A percentile compares a stretch with the other conserved stretches of the same genome.
These are phyloP conservation scores for Calonectria crousiana DNA, from an alignment of 2,329 filamentous ascomycete genomes.

Conservation along the genomic window DNA sequence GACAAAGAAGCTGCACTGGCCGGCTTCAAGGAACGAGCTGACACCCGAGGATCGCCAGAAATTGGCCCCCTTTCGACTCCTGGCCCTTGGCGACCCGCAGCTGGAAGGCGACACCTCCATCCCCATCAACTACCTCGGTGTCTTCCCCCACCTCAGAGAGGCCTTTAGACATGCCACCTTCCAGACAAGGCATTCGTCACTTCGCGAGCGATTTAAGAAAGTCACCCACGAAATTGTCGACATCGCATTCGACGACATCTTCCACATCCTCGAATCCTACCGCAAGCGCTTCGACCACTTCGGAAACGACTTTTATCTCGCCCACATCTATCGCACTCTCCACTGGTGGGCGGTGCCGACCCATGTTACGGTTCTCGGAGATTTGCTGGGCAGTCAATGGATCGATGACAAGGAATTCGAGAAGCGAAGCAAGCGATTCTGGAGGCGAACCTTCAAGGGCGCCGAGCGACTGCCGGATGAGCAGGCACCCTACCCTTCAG, in stretches of 20 bases:
- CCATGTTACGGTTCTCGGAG: constrained; percentile 89
- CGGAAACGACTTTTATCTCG: constrained; percentile 95
- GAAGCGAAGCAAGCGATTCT: constrained; percentile 78
- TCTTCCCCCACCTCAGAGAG: constrained; percentile 66
- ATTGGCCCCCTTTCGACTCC: constrained; percentile 83
- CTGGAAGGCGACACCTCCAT: constrained; percentile 93
- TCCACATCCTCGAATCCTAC: constrained; percentile 72
- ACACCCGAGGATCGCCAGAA: constrained; percentile 39
- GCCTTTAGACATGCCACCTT: constrained; percentile 62
- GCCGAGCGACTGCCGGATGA: constrained; percentile 73
- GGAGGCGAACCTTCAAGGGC: constrained; percentile 82
- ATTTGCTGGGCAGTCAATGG: constrained; percentile 96
- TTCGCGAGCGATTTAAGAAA: constrained; percentile 65
- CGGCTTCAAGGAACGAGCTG: constrained; percentile 42
- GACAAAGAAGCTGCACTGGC: constrained; percentile 58
- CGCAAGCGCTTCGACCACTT: constrained; percentile 89
- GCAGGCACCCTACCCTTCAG: constrained; percentile 60
- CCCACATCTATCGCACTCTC: constrained; percentile 88
- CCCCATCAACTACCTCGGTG: constrained; percentile 66
- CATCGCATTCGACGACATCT: constrained; percentile 76
- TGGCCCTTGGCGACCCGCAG: constrained; percentile 92
- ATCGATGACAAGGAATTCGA: constrained; percentile 88
- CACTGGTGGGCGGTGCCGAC: constrained; percentile 88
- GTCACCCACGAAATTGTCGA: constrained; percentile 71
- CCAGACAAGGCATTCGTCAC: constrained; percentile 56